phyloP scores from a whole-genome alignment of 345 rosid species.

The Populus deltoides region DNA sequence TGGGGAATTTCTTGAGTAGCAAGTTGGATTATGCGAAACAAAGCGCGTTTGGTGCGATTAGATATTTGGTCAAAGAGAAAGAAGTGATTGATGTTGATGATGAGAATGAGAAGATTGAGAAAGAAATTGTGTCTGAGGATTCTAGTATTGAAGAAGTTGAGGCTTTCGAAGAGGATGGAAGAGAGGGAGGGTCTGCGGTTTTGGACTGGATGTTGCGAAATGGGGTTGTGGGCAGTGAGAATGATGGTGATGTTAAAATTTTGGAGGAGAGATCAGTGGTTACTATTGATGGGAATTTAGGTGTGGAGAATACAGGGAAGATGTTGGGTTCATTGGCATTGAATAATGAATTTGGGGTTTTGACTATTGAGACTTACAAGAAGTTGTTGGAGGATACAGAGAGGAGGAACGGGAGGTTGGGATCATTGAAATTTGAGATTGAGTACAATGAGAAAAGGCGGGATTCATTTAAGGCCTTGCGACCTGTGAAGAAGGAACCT shows the following conservation, averaged over 20 bases:
- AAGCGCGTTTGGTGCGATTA: conserved; percentile 41
- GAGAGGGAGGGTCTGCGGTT: conserved; percentile 26
- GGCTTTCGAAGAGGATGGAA: conserved; percentile 35
- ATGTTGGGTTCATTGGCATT: conserved; percentile 44
- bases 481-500: conserved; percentile 42
- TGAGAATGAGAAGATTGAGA: conserved; percentile 25
- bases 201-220: conserved; percentile 12
- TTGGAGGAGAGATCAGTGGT: conserved; percentile 42
- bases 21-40: conserved; percentile 38
- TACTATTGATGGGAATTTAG: conserved; percentile 38
- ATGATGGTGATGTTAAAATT: conserved; percentile 27
- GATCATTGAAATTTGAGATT: conserved; percentile 55
- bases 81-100: conserved; percentile 46
- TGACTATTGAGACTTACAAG: conserved; percentile 54
- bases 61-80: conserved; percentile 32
- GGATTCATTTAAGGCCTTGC: conserved; percentile 34
- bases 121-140: conserved; percentile 46
- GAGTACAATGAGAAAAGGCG: conserved; percentile 45
- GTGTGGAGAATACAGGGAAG: conserved; percentile 43
- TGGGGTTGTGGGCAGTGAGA: neutral
- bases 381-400: conserved; percentile 55
- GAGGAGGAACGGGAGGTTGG: conserved; percentile 45
- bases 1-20: conserved; percentile 37
- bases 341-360: conserved; percentile 28
- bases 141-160: conserved; percentile 50